Base-by-base conservation (phyloP, 2,329 filamentous ascomycete genomes). In the Sporothrix curviconia region DNA sequence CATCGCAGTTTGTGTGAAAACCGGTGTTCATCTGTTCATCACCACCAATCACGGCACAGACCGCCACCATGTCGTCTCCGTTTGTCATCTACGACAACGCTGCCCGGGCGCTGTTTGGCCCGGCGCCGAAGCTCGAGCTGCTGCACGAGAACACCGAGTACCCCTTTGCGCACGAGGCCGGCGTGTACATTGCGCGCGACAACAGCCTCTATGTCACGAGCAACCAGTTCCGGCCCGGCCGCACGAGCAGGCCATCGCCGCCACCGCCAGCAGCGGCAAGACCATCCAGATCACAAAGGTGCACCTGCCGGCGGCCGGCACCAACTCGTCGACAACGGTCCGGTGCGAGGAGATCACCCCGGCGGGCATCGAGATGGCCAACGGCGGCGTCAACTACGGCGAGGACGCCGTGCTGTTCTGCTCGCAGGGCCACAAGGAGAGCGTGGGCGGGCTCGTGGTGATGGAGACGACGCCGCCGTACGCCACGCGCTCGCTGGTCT, bases 321-420 rank as follows among this genome's bases (percentile, higher is more conserved):
- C n/a, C n/a, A n/a, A n/a, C n/a, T n/a, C n/a, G 39, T 12, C 28
- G 54, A 25, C 24, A 22, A 15, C 4, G 30, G 22, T 55, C 9
- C 19, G 14, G 7, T 52, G 59, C 40, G 44, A 59, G 4, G 54
- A 55, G 22, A 55, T 56, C 34, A n/a, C 15, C 25, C 36, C 54
- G 1, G 46, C 19, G 19, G 54, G 32, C 50, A n/a, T 61, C 2
- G 36, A 25, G 24, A 56, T 58, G 47, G 55, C 46, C 55, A 61
- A 58, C 37, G 60, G 60, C 37, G 60, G 51, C 25, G 60, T 60
- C 51, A 60, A 58, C 55, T 61, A 84, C 87, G 42, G 43, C 50
- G 61, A 84, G 25, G 46, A 44, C 15, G 61, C 58, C 50, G 56
- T 65, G 22, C 55, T 66, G 3, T 65, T 66, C 54, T 66, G 65